Evolutionary conservation across 2,329 filamentous ascomycete genomes (phyloP).

Genomic region (Atkinsonella texensis): DNA sequence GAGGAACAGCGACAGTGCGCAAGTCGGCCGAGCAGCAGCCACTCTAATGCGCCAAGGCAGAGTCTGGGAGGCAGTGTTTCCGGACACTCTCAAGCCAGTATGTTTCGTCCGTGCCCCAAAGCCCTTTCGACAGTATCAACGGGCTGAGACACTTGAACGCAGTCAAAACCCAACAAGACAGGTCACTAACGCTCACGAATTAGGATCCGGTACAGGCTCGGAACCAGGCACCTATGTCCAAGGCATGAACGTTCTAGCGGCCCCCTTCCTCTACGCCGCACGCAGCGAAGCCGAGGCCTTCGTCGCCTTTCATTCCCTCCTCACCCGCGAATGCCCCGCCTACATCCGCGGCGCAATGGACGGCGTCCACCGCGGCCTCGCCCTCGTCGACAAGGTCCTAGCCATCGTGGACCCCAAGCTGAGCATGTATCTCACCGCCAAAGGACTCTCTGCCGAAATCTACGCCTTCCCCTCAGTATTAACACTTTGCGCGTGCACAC

Average conservation of each 20-base stretch:
- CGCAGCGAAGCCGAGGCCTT: constrained; percentile 93
- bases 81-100: constrained; percentile 26
- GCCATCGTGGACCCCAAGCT: constrained; percentile 86
- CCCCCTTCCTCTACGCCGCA: constrained; percentile 89
- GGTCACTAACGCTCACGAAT: constrained; percentile 38
- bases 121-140: neutral
- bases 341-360: constrained; percentile 97
- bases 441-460: constrained; percentile 82
- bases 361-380: constrained; percentile 84
- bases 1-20: constrained; percentile 28
- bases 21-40: constrained; percentile 26
- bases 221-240: constrained; percentile 88
- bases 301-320: constrained; percentile 74
- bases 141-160: neutral
- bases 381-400: constrained; percentile 82
- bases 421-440: constrained; percentile 69
- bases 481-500: constrained; percentile 90
- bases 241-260: constrained; percentile 96
- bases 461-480: constrained; percentile 94
- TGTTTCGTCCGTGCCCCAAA: constrained; percentile 18
- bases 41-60: constrained; percentile 20
- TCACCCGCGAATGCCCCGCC: constrained; percentile 79
- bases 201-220: constrained; percentile 41
- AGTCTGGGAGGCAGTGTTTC: constrained; percentile 22
- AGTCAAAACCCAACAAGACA: neutral